phyloP scores from a whole-genome alignment of 164 flowering plant genomes.

The Malania oleifera region DNA sequence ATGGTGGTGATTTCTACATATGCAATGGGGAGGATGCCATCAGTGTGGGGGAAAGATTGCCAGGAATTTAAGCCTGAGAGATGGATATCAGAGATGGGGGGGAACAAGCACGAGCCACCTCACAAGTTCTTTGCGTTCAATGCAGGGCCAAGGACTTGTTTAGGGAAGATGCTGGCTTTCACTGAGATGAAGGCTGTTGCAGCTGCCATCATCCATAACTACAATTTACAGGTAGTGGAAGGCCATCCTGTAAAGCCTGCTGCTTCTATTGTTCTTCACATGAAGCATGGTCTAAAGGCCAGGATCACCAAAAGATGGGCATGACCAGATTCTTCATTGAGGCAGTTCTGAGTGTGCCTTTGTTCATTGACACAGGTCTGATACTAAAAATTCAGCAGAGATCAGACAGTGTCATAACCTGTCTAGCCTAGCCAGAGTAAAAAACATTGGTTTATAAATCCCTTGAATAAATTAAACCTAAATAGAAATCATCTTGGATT shows the following conservation, averaged over 20 bases:
- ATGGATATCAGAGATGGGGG: conserved; percentile 35
- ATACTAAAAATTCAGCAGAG: too few relatives aligned
- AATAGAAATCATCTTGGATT: too few relatives aligned
- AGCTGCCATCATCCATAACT: conserved; percentile 24
- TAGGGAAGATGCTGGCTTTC: conserved; percentile 35
- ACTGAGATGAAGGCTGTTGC: conserved; percentile 42
- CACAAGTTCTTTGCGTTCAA: conserved; percentile 37
- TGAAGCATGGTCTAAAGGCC: conserved; percentile 45
- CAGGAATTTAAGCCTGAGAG: conserved; percentile 49
- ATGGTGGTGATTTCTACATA: conserved; percentile 21
- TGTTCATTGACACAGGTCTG: too few relatives aligned
- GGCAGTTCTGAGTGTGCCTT: too few relatives aligned
- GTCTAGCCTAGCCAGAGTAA: too few relatives aligned
- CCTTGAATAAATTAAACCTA: too few relatives aligned
- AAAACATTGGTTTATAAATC: too few relatives aligned
- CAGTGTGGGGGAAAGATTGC: conserved; percentile 53
- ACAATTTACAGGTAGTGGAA: conserved; percentile 20
- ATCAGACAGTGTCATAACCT: too few relatives aligned
- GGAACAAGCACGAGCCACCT: conserved; percentile 18
- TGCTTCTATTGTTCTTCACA: conserved; percentile 25
- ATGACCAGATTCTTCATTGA: too few relatives aligned
- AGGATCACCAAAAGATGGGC: conserved; percentile 17
- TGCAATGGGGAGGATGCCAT: conserved; percentile 36
- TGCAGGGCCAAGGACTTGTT: conserved; percentile 45
- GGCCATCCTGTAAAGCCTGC: conserved; percentile 27